These are phyloP conservation scores for Umbelopsis sp. DNA, from an alignment of 192 early-diverging fungal genomes.

Conservation along the genomic window DNA sequence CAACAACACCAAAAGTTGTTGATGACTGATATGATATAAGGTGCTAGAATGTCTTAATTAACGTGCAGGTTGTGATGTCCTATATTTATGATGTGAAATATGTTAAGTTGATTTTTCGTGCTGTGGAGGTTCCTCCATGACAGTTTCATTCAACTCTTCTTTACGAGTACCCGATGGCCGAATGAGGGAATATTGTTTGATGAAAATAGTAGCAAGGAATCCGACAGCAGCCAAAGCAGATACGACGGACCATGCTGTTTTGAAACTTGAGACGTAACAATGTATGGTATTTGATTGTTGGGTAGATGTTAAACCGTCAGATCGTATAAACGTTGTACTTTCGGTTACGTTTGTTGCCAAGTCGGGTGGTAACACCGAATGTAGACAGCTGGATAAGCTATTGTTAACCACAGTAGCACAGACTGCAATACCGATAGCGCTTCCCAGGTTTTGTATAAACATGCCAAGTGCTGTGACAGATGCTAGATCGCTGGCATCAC, in stretches of 20 bases:
- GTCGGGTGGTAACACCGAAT: neutral
- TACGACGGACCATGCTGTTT: slow-evolving; percentile 17
- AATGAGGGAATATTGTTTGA: slow-evolving; percentile 26
- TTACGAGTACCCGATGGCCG: neutral
- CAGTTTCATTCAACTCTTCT: neutral
- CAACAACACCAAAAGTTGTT: too few relatives aligned
- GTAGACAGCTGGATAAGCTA: neutral
- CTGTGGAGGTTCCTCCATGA: neutral
- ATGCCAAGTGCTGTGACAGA: slow-evolving; percentile 27
- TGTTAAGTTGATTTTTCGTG: neutral
- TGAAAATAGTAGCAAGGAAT: slow-evolving; percentile 25
- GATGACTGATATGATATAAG: too few relatives aligned
- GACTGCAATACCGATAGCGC: slow-evolving; percentile 32
- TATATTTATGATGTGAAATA: too few relatives aligned
- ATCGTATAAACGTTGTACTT: slow-evolving; percentile 19
- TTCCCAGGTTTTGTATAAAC: slow-evolving; percentile 30
- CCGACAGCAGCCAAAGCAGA: slow-evolving; percentile 12
- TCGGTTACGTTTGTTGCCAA: slow-evolving; percentile 8
- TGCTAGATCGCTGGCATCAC: slow-evolving; percentile 24
- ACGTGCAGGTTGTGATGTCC: too few relatives aligned
- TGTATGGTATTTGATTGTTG: neutral
- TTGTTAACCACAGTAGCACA: slow-evolving; percentile 24
- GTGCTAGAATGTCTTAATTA: too few relatives aligned
- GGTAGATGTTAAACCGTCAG: neutral
- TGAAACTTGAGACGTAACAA: slow-evolving; percentile 9